Evolutionary conservation across 1,139 yeast species (phyloP).

Genomic region (Diutina mesorugosa): DNA sequence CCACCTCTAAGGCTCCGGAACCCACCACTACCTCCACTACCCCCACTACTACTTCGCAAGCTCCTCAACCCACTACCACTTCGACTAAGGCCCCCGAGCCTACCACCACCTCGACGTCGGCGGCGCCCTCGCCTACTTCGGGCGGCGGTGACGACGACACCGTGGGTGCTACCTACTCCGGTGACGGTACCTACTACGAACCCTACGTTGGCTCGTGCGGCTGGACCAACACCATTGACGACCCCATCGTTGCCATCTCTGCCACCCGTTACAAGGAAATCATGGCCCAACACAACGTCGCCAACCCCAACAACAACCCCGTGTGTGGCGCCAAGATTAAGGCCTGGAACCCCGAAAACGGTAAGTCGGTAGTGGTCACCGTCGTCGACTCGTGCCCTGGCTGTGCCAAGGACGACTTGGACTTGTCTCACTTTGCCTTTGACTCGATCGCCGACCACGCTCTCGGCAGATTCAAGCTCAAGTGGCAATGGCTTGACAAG

Average conservation of each 20-base stretch:
- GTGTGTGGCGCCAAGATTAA: constrained; percentile 37
- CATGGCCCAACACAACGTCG: not conserved
- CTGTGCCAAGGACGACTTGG: constrained; percentile 33
- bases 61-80: not conserved
- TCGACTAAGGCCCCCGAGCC: not conserved
- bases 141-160: constrained; percentile 14
- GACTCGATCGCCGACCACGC: constrained; percentile 27
- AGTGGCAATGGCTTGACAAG: constrained; percentile 20
- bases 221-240: constrained; percentile 27
- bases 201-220: constrained; percentile 59
- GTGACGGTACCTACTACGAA: constrained; percentile 61
- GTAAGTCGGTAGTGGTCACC: constrained; percentile 34
- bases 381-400: constrained; percentile 45
- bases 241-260: constrained; percentile 30
- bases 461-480: constrained; percentile 33
- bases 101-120: constrained; percentile 3
- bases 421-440: constrained; percentile 43
- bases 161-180: constrained; percentile 60
- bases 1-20: not conserved
- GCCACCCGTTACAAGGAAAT: not conserved
- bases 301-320: constrained; percentile 42
- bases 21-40: not conserved
- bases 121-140: constrained; percentile 5
- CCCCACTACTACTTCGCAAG: not conserved
- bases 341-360: constrained; percentile 19